Evolutionary conservation across 1,284 basidiomycete species (phyloP).

Genomic region (Cryptococcus sp.): DNA sequence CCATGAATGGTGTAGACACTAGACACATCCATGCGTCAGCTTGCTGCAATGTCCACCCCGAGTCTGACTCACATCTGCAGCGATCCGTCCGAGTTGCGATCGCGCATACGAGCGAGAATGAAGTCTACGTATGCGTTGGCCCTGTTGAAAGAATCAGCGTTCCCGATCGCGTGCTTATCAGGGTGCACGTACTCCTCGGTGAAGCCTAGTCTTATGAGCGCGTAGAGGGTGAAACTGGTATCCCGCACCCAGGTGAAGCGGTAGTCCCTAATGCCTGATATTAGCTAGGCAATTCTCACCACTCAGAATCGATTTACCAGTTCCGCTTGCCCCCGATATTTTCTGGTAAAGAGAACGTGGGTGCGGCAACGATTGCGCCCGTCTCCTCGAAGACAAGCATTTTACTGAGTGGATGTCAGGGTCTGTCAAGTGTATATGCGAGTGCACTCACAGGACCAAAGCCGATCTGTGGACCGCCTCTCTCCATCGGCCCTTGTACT

Average conservation of each 20-base stretch:
- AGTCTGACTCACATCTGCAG: conserved; percentile 70
- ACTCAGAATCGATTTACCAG: conserved; percentile 57
- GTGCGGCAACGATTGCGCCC: conserved; percentile 83
- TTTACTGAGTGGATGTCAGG: conserved; percentile 32
- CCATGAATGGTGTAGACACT: conserved; percentile 56
- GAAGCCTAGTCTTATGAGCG: conserved; percentile 84
- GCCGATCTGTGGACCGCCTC: conserved; percentile 86
- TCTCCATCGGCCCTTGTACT: conserved; percentile 87
- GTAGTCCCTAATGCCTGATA: conserved; percentile 35
- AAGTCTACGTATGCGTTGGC: conserved; percentile 74
- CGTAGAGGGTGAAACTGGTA: conserved; percentile 87
- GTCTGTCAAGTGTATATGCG: conserved; percentile 57
- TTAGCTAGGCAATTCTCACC: not conserved
- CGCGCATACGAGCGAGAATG: conserved; percentile 74
- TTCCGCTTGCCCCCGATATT: conserved; percentile 83
- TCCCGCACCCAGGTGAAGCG: conserved; percentile 70
- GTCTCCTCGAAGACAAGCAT: conserved; percentile 54
- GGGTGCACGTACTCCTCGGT: conserved; percentile 70
- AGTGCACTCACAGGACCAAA: conserved; percentile 59
- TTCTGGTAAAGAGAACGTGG: conserved; percentile 89
- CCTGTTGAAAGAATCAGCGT: conserved; percentile 4
- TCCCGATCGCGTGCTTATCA: not conserved
- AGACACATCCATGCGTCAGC: conserved; percentile 5
- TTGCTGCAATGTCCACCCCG: not conserved
- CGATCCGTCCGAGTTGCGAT: conserved; percentile 82